Base-by-base conservation (phyloP, 78 protist species). In the Carpediemonas membranifera region DNA sequence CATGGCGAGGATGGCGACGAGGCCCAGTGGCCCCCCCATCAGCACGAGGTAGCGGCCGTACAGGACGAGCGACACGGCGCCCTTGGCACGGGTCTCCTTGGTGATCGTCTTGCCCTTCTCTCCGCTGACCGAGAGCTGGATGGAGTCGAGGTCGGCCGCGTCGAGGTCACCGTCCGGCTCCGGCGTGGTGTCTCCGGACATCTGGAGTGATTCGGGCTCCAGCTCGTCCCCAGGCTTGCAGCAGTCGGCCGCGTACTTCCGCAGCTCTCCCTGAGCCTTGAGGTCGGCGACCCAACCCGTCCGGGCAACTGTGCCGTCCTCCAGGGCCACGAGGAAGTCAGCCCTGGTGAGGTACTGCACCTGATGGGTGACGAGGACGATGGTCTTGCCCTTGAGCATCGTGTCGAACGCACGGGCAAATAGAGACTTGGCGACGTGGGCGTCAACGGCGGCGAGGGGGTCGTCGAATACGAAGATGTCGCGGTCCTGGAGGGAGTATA, bases 381-480 rank as follows among this genome's bases (percentile, higher is more conserved):
- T 74, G 15, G 91, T 77, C 69, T 63, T 76, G 35, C 27, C 34
- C 5, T 7, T 3, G 24, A 7, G 3, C 39, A 35, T 75, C 41
- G 37, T 33, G 63, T 27, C 11, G 31, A 89, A 47, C 15, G 66
- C 71, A 52, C 73, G 44, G 31, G 61, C 27, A 41, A 87, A 85
- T 13, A 88, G 58, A 43, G 28, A 78, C 36, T 52, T 52, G 21
- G 86, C 92, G 24, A 90, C 94, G 58, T 74, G 77, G 28, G 78
- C 53, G 24, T 68, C 41, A 87, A 89, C 44, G 78, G 89, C 59
- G 82, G 91, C 1, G 80, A 37, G 35, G 25, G 27, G 16, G 35
- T 60, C 79, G 75, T 90, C 95, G 19, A 90, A 90, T 0, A 94
- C 92, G 0, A 74, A 50, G 31, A 92, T 61, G 69, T 85, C 81